Base-by-base conservation (phyloP, 1,139 yeast species). In the Citeromyces hawaiiensis region DNA sequence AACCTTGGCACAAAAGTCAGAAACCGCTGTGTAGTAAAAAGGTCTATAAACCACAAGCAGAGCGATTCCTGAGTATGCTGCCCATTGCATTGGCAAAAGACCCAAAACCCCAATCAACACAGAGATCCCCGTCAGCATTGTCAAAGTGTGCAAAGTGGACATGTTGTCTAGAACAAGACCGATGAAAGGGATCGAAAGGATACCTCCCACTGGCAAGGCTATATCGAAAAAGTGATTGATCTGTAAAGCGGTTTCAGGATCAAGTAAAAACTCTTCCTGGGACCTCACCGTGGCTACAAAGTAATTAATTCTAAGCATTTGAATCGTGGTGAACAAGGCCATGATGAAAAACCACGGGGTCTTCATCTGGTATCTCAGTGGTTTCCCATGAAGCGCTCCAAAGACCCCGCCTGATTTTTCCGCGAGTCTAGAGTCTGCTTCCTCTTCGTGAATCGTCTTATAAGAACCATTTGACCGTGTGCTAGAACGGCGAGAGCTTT, bases 1-100 rank as follows among this genome's bases (percentile, higher is more conserved):
- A 16, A 87, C 93, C 53, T 88, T 88, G 36, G 95, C 94, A 54
- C 88, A 74, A 54, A 78, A 85, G 57, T 88, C 96, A 4, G 94
- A 82, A 2, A 87, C 83, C 0, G 94, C 86, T 2, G 97, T 87
- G 59, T 87, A 88, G 54, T 83, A 86, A 53, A 87, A 83, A 13
- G 97, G 96, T 56, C 97, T 70, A 58, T 83, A 87, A 1, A 83
- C 64, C n/a, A 85, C 96, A 47, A 88, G 65, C 23, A 82, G 50
- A 1, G 73, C 49, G 36, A 86, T 80, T 8, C 94, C 93, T 1
- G 70, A 39, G 48, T 80, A 68, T 11, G 82, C 70, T 3, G 63
- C 60, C 17, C 72, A 71, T 21, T 71, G 53, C 54, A 67, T 61
- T 1, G 80, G 61, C 10, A 82, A 47, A 34, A 83, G 57, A 0